Evolutionary conservation across 192 early-diverging fungal species (phyloP).

Genomic region (Glomus cerebriforme): DNA sequence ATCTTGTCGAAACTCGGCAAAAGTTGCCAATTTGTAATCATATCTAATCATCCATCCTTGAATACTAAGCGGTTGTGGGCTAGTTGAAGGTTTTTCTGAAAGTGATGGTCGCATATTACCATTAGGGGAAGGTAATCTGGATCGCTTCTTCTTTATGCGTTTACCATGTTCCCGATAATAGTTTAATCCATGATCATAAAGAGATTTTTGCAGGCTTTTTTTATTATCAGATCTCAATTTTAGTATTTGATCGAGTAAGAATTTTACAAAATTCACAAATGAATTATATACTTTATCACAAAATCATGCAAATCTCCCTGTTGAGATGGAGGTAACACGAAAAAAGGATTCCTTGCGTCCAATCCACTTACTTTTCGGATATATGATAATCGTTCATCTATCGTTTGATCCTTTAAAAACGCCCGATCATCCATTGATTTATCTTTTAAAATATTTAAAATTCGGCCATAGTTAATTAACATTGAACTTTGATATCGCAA

Average conservation of each 20-base stretch:
- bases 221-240: not conserved
- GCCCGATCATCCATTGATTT: too few relatives aligned
- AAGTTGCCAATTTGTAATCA: constrained; percentile 74
- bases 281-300: constrained; percentile 56
- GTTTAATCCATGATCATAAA: constrained; percentile 67
- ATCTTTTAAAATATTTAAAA: not conserved
- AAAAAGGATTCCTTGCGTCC: constrained; percentile 69
- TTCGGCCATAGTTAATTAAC: not conserved
- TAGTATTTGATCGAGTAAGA: not conserved
- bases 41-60: constrained; percentile 81
- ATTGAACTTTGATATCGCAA: not conserved
- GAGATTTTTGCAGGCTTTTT: constrained; percentile 61
- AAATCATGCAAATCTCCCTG: constrained; percentile 60
- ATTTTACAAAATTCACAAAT: not conserved
- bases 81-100: not conserved
- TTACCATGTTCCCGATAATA: constrained; percentile 83
- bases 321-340: constrained; percentile 56
- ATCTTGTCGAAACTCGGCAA: constrained; percentile 66
- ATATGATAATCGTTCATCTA: constrained; percentile 69
- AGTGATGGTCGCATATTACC: constrained; percentile 31
- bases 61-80: constrained; percentile 42
- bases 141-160: constrained; percentile 68
- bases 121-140: constrained; percentile 56
- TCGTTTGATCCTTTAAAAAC: constrained; percentile 52
- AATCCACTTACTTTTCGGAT: constrained; percentile 71